Evolutionary conservation across 164 flowering plant species (phyloP).

Genomic region (Saururus chinensis): DNA sequence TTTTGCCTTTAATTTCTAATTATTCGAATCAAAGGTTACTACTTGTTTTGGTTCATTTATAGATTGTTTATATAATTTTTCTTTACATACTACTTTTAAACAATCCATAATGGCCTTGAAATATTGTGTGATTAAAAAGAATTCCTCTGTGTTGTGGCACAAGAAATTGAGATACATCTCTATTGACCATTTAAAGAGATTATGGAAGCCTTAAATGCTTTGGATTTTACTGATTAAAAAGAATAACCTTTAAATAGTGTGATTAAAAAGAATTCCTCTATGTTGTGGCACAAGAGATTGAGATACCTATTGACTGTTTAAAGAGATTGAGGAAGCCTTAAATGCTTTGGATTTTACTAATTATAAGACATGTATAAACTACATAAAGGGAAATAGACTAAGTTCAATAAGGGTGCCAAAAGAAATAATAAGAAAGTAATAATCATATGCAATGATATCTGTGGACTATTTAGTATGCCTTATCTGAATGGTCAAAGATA

Average conservation of each 20-base stretch:
- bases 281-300: conserved; percentile 12
- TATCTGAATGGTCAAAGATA: no score
- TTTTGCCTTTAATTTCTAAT: background rate
- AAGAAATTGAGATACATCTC: conserved; percentile 14
- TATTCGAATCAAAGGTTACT: background rate
- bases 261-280: conserved; percentile 2
- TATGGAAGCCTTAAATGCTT: conserved; percentile 3
- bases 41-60: conserved; percentile 8
- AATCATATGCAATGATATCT: background rate
- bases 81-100: conserved; percentile 1
- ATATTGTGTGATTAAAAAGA: background rate
- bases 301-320: conserved; percentile 13
- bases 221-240: conserved; percentile 10
- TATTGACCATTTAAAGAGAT: conserved; percentile 7
- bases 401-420: background rate
- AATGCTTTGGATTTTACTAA: conserved; percentile 7
- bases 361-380: conserved; percentile 7
- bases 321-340: conserved; percentile 7
- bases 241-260: conserved; percentile 5
- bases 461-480: background rate
- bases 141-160: conserved; percentile 11
- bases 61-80: conserved; percentile 14
- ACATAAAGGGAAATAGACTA: conserved; percentile 2
- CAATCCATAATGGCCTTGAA: conserved; percentile 8
- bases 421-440: background rate